These are phyloP conservation scores for Nevesoporus exiguus DNA, from an alignment of 768 basidiomycete species.

Conservation along the genomic window DNA sequence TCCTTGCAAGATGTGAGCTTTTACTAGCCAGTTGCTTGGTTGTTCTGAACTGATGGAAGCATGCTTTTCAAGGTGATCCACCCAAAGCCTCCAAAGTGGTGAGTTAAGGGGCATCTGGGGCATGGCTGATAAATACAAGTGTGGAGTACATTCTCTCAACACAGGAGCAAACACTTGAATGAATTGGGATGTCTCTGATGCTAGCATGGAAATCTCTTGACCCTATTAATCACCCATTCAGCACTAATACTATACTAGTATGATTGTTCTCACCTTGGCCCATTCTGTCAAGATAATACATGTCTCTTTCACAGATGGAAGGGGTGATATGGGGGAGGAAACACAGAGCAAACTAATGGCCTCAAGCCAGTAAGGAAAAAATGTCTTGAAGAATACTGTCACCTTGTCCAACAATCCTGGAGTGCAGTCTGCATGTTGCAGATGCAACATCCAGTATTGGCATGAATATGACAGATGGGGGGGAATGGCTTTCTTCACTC, in stretches of 20 bases:
- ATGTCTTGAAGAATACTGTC: neutral
- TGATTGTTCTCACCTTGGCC: neutral
- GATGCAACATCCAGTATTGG: neutral
- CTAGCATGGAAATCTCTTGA: neutral
- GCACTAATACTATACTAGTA: neutral
- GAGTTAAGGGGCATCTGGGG: constrained; percentile 5
- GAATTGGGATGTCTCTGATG: neutral
- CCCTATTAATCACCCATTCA: neutral
- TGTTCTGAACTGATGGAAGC: too few species aligned
- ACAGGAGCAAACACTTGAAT: neutral
- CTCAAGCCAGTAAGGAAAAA: neutral
- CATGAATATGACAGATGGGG: neutral
- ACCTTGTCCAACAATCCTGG: neutral
- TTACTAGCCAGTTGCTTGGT: too few species aligned
- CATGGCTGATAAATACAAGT: neutral
- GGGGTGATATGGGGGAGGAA: neutral
- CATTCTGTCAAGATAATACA: neutral
- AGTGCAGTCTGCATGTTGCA: neutral
- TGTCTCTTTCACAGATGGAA: neutral
- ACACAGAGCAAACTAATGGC: neutral
- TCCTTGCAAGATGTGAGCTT: too few species aligned
- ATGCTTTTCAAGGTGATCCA: too few species aligned
- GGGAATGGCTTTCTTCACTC: neutral
- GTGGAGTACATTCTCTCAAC: neutral
- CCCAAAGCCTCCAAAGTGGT: neutral